Base-by-base conservation (phyloP, 148 eudicot genomes). In the Agrostemma githago region DNA sequence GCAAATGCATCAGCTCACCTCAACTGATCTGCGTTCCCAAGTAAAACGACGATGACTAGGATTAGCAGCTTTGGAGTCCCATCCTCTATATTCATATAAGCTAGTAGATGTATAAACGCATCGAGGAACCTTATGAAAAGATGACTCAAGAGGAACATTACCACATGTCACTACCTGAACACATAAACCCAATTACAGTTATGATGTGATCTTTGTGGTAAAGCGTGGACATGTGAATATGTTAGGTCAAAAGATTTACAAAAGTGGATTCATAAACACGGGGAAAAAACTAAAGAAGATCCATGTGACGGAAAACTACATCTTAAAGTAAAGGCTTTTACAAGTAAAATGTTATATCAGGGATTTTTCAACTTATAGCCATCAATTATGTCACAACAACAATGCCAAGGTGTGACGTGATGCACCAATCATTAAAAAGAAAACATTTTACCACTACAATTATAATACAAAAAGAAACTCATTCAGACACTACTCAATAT, bases 161-260 rank as follows among this genome's bases (percentile, higher is more conserved):
- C 98, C 98, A 81, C 98, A 93, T 6, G 98, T 93, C 70, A 93
- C 98, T 78, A 93, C 97, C 98, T 93, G 68, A 68, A 81, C 48
- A 70, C 43, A 61, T 1, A 66, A 79, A 26, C 16, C 53, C 37
- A 69, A 58, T 67, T 41, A 70, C 34, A 48, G 42, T 65, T 60
- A 20, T 34, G 48, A 65, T 17, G 12, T 62, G 11, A 39, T 26
- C 34, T 26, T 26, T 26, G 34, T 26, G 1, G 34, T 26, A 26
- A 26, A 26, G 34, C 34, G 34, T 26, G 34, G 34, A 26, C 34
- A 26, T 26, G 34, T 26, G 34, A 26, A 26, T 26, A 26, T 26
- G 34, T 26, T 0, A 26, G 34, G 34, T 51, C 62, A 39, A 78
- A 43, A 53, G 66, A 65, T 77, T 38, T 10, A 40, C 3, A 17